Base-by-base conservation (phyloP, 371 early-diverging fungal genomes). In the Saksenaea vasiformis region DNA sequence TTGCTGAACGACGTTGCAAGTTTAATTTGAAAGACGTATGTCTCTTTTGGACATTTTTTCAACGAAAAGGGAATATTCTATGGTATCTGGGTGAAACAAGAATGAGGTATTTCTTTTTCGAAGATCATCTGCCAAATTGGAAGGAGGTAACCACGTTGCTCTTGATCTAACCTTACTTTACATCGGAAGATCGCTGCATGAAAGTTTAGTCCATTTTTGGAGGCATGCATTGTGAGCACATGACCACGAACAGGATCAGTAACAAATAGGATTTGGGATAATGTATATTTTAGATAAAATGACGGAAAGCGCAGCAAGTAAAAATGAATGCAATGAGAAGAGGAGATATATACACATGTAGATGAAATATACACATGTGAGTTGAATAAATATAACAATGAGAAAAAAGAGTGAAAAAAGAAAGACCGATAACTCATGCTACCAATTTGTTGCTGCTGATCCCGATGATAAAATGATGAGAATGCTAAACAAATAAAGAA, bases 291-390 rank as follows among this genome's bases (percentile, higher is more conserved):
- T 47, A 22, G 51, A 47, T 47, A 47, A 47, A 47, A 47, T 47
- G 51, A 47, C 19, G 51, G 51, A 47, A 47, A 47, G 51, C 22
- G 51, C 51, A 47, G 51, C 51, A 47, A 47, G 51, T 47, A 47
- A 47, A 47, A 47, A 47, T 47, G 51, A 47, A 47, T 57, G 58
- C 58, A 57, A 38, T 57, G 58, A 36, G 36, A 57, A 57, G 56
- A 56, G 39, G 36, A n/a, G n/a, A 62, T 62, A 54, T 62, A 62
- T 54, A 62, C 62, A 62, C 54, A 54, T 62, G 55, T 37, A 60
- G 31, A 60, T 60, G 47, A 51, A 47, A 51, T 60, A 60, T 60
- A 60, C 61, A 60, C 51, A 44, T 60, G 51, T 43, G 61, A 47
- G 53, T 44, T 28, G 36, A 57, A 57, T 44, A 28, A 44, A 60